Base-by-base conservation (phyloP, 2,329 filamentous ascomycete genomes). In the Cercospora sp. region DNA sequence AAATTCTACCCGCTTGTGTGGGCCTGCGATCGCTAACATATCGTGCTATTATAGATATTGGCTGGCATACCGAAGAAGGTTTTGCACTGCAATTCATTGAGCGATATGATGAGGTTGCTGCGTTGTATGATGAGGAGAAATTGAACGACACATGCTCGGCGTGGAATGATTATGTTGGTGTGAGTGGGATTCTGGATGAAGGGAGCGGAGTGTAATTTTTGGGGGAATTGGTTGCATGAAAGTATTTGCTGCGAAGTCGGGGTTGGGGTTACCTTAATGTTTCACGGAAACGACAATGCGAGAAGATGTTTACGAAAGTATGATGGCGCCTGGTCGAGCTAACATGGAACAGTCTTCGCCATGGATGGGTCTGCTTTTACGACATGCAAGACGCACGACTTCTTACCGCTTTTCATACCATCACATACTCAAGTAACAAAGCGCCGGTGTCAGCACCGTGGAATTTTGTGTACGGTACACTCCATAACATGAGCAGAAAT, bases 1-100 rank as follows among this genome's bases (percentile, higher is more conserved):
- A 3, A 32, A 10, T 43, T n/a, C 16, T 43, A 3, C 2, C 7
- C 7, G 37, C 4, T 7, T 3, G 8, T 6, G n/a, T n/a, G 37
- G n/a, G 16, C 8, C 3, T 43, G 6, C 5, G 6, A 18, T 63
- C 7, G 40, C 43, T 63, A 5, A 53, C 18, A 24, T 10, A 13
- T 16, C 30, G 9, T 55, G 8, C 9, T 13, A 9, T 59, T 55
- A 2, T 13, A 64, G 66, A 78, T 57, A 77, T 78, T 51, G 77
- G 72, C 1, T 77, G 75, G 76, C 76, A 78, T 53, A 73, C 73
- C 2, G 70, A 73, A 9, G 75, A 76, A 72, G 75, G 75, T 0
- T 77, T 77, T 32, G 74, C 72, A 4, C 57, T 77, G 5, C 75
- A 77, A 34, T 74, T 77, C 58, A 67, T 76, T 45, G 74, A 75